Evolutionary conservation across 208 protist species (phyloP).

Genomic region (Naegleria lovaniensis): DNA sequence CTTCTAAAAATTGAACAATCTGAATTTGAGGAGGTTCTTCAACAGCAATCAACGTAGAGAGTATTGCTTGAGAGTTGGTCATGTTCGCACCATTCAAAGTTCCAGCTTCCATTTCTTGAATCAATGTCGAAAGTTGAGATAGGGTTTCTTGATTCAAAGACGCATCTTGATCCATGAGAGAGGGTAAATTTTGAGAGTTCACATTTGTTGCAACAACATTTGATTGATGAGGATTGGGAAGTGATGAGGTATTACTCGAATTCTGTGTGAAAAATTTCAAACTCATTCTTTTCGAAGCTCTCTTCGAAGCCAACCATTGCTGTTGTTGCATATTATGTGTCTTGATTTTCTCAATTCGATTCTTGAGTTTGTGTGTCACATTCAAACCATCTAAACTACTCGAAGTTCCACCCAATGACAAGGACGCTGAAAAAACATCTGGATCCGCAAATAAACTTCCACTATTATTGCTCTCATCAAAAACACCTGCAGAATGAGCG

Average conservation of each 20-base stretch:
- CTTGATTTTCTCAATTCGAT: not conserved
- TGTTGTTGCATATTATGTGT: not conserved
- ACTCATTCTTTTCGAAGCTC: not conserved
- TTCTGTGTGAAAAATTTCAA: not conserved
- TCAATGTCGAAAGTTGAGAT: not conserved
- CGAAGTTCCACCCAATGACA: not conserved
- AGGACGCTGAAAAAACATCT: not conserved
- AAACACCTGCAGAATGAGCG: not conserved
- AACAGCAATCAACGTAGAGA: not conserved
- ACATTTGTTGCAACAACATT: too few species aligned
- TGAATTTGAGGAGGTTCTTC: not conserved
- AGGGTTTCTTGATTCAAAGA: not conserved
- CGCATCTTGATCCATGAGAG: too few species aligned
- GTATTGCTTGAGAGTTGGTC: not conserved
- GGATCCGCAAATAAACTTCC: not conserved
- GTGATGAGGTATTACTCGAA: too few species aligned
- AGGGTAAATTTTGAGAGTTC: too few species aligned
- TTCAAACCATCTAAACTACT: not conserved
- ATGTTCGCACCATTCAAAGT: not conserved
- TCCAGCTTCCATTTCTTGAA: too few species aligned
- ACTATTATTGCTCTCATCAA: too few species aligned
- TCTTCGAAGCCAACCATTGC: not conserved
- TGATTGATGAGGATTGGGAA: too few species aligned
- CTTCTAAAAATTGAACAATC: not conserved
- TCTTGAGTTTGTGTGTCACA: not conserved